Conservation (phyloP, 2,329 filamentous ascomycete genomes). For the Thermothelomyces thermophilus region DNA sequence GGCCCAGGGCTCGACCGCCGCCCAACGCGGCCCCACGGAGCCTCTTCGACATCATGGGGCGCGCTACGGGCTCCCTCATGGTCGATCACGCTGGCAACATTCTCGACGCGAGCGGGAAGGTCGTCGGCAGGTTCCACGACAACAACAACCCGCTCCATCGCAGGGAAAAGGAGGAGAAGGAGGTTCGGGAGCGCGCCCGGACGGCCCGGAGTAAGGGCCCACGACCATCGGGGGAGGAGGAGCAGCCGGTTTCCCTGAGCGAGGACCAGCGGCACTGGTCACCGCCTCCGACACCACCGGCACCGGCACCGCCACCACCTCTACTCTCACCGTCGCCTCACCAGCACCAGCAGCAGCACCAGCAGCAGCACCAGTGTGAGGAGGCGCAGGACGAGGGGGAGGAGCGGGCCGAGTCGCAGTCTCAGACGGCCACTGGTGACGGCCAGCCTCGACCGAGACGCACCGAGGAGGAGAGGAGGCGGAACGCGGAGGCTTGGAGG, state of each 20-base stretch:
- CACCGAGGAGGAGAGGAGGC: conserved; percentile 29
- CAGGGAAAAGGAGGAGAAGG: conserved; percentile 26
- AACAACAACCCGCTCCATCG: conserved; percentile 41
- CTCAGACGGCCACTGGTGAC: conserved; percentile 5
- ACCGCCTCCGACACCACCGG: neutral
- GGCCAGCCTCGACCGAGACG: conserved; percentile 16
- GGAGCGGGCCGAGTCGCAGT: neutral
- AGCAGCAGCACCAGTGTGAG: neutral
- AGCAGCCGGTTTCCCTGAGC: neutral
- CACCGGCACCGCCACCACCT: neutral
- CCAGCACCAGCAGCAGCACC: neutral
- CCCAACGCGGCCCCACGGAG: conserved; percentile 21
- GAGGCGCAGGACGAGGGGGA: conserved; percentile 16
- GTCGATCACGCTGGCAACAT: conserved; percentile 42
- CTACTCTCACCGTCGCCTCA: neutral
- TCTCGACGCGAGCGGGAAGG: conserved; percentile 37
- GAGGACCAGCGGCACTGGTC: conserved; percentile 1
- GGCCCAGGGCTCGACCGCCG: conserved; percentile 18
- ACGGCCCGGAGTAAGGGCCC: conserved; percentile 29
- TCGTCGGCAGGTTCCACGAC: conserved; percentile 43
- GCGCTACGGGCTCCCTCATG: conserved; percentile 31
- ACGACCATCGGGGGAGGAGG: neutral
- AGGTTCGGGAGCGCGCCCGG: conserved; percentile 30
- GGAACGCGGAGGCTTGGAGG: conserved; percentile 31
- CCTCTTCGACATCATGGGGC: conserved; percentile 31